Evolutionary conservation across 2,329 filamentous ascomycete genomes (phyloP).

Genomic region (Exophiala oligosperma): DNA sequence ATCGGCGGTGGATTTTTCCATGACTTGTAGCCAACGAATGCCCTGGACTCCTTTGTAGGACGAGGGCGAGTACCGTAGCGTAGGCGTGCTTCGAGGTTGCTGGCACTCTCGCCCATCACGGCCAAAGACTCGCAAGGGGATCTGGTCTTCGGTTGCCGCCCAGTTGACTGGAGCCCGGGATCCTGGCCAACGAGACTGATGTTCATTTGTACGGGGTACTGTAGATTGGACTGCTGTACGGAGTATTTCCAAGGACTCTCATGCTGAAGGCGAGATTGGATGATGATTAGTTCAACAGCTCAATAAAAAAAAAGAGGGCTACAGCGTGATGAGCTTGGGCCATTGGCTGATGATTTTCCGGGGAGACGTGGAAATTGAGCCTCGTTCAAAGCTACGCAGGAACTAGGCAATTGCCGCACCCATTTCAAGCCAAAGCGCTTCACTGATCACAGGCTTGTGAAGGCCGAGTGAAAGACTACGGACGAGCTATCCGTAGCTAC

Average conservation of each 20-base stretch:
- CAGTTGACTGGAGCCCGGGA: no score
- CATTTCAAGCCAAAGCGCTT: no score
- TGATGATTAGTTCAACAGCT: neutral
- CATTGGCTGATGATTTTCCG: conserved; percentile 17
- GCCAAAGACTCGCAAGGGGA: neutral
- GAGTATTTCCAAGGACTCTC: neutral
- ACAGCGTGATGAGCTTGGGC: neutral
- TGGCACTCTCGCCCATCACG: neutral
- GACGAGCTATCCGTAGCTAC: no score
- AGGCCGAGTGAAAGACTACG: no score
- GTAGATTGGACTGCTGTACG: neutral
- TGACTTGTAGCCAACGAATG: no score
- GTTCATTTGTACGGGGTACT: neutral
- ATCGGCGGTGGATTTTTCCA: neutral
- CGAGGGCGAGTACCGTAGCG: no score
- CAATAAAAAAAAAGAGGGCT: neutral
- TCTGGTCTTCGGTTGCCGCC: neutral
- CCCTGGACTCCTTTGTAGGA: no score
- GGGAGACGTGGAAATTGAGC: conserved; percentile 11
- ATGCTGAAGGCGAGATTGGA: neutral
- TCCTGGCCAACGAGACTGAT: no score
- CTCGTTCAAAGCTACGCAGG: neutral
- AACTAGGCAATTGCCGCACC: no score
- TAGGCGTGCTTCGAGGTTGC: neutral
- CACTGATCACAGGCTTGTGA: no score